Percentiles rank a stretch among this genome's conserved stretches.
Conservation (phyloP, 78 protist species). For the Paulinella micropora region DNA sequence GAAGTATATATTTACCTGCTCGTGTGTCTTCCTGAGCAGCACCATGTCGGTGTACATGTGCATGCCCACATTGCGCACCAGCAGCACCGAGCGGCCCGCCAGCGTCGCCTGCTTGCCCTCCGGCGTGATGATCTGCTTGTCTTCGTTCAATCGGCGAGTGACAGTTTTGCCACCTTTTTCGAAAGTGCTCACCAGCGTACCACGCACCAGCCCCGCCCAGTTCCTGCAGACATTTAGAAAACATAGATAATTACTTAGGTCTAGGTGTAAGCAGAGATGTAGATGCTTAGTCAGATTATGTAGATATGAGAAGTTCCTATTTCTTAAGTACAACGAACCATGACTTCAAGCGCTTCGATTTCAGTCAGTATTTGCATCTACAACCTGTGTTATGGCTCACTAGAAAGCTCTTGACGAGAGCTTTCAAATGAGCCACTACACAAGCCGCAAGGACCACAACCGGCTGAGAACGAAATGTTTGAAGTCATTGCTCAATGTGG, state of each 20-base stretch:
- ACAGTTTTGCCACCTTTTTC: neutral
- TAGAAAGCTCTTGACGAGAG: too few species aligned
- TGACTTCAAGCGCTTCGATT: too few species aligned
- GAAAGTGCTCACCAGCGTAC: neutral
- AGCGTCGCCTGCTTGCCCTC: neutral
- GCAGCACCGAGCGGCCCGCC: slow-evolving; percentile 17
- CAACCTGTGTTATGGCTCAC: too few species aligned
- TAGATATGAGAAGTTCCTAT: too few species aligned
- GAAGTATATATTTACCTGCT: neutral
- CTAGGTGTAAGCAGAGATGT: neutral
- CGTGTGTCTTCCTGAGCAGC: neutral
- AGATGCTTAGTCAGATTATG: too few species aligned
- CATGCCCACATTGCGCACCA: slow-evolving; percentile 34
- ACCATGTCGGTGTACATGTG: slow-evolving; percentile 33
- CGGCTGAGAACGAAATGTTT: too few species aligned
- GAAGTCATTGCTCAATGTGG: too few species aligned
- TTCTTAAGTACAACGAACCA: too few species aligned
- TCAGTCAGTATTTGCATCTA: too few species aligned
- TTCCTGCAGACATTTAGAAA: neutral
- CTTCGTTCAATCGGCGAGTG: slow-evolving; percentile 6
- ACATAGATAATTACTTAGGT: neutral
- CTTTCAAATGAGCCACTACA: too few species aligned
- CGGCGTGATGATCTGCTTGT: neutral
- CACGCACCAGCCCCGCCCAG: slow-evolving; percentile 34
- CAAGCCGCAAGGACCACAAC: too few species aligned